Evolutionary conservation across 2,329 filamentous ascomycete genomes (phyloP).

Genomic region (Chaetothyriales sp.): DNA sequence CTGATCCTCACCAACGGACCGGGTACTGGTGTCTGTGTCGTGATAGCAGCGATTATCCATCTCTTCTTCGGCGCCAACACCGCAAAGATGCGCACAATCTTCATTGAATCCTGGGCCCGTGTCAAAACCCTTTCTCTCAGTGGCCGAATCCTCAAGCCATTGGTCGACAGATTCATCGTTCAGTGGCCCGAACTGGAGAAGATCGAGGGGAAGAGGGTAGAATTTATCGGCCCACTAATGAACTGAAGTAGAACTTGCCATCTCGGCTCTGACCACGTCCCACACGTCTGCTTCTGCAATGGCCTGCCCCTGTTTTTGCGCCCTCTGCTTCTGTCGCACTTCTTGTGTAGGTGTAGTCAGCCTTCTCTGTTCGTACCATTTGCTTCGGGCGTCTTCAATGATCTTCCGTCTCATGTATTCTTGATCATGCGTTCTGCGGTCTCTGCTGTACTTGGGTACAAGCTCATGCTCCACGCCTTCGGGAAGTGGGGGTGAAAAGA

Average conservation of each 20-base stretch:
- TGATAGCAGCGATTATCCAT: constrained; percentile 43
- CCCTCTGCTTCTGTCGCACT: neutral
- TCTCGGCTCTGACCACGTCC: neutral
- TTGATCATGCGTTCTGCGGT: constrained; percentile 10
- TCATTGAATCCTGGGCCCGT: constrained; percentile 85
- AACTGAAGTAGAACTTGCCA: constrained; percentile 3
- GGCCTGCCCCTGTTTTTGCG: constrained; percentile 2
- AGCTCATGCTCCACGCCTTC: constrained; percentile 7
- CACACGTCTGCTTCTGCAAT: constrained; percentile 1
- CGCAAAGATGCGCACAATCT: constrained; percentile 55
- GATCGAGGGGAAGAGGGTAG: constrained; percentile 5
- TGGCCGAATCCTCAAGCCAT: constrained; percentile 56
- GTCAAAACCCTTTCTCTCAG: constrained; percentile 72
- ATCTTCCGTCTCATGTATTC: constrained; percentile 17
- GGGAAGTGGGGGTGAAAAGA: constrained; percentile 4
- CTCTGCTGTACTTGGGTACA: constrained; percentile 6
- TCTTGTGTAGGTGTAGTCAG: constrained; percentile 5
- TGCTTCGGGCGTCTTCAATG: constrained; percentile 14
- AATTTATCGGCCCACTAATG: constrained; percentile 15
- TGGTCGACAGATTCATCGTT: constrained; percentile 69
- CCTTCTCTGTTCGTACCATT: constrained; percentile 12
- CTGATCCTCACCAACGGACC: constrained; percentile 79
- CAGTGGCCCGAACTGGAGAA: constrained; percentile 59
- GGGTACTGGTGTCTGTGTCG: constrained; percentile 68
- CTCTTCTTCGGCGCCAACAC: constrained; percentile 31